Percentiles rank a stretch among this genome's conserved stretches.
Conservation (phyloP, 805 yeast species). For the Cyberlindnera xylosilytica region DNA sequence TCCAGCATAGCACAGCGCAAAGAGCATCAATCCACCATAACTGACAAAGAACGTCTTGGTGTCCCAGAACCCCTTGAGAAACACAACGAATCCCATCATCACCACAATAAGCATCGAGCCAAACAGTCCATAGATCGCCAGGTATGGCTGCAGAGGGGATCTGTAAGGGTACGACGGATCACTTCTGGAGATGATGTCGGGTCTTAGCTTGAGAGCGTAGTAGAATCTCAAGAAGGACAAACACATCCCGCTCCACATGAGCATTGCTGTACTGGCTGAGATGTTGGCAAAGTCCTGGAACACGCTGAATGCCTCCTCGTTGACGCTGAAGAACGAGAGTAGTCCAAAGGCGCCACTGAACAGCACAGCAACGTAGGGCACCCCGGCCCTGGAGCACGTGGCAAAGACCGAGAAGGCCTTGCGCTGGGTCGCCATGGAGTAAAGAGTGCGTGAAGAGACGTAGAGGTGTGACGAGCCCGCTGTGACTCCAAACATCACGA, state of each 20-base stretch:
- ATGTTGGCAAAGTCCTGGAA: constrained; percentile 67
- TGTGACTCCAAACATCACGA: constrained; percentile 51
- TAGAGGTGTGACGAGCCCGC: constrained; percentile 55
- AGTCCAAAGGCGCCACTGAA: constrained; percentile 60
- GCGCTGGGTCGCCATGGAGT: constrained; percentile 50
- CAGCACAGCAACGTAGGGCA: constrained; percentile 67
- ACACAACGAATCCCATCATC: constrained; percentile 61
- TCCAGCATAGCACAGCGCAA: constrained; percentile 46
- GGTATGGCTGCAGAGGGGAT: constrained; percentile 67
- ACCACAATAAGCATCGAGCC: constrained; percentile 51
- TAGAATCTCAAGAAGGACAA: constrained; percentile 61
- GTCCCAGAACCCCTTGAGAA: constrained; percentile 56
- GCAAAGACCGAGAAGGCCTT: constrained; percentile 61
- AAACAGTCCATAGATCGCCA: constrained; percentile 58
- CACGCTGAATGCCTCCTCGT: constrained; percentile 53
- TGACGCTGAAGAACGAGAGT: constrained; percentile 58
- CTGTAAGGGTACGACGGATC: constrained; percentile 65
- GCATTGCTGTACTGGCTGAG: constrained; percentile 69
- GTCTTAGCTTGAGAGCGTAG: constrained; percentile 56
- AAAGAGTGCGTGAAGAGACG: constrained; percentile 53
- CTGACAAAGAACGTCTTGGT: constrained; percentile 60
- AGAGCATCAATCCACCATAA: constrained; percentile 58
- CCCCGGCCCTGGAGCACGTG: constrained; percentile 58
- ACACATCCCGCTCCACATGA: constrained; percentile 79
- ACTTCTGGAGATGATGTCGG: constrained; percentile 61